Evolutionary conservation across 2,329 filamentous ascomycete species (phyloP).

Genomic region (Parasarocladium wereldwijsianum): DNA sequence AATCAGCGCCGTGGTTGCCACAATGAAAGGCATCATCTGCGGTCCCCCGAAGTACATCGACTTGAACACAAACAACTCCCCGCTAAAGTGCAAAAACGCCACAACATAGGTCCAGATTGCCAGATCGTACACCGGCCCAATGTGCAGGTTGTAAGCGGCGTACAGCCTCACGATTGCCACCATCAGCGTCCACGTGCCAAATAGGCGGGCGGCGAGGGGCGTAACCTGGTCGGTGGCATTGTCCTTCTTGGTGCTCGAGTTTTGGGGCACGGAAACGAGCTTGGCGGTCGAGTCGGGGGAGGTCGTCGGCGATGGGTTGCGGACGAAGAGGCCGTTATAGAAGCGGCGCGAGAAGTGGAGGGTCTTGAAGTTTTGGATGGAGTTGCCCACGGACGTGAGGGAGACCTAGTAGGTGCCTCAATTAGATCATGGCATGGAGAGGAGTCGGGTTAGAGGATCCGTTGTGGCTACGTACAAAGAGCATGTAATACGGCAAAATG

Average conservation of each 20-base stretch:
- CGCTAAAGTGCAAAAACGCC: slow-evolving; percentile 63
- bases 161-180: slow-evolving; percentile 66
- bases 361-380: slow-evolving; percentile 68
- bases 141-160: slow-evolving; percentile 66
- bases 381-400: slow-evolving; percentile 70
- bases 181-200: slow-evolving; percentile 79
- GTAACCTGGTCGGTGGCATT: slow-evolving; percentile 49
- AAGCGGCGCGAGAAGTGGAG: slow-evolving; percentile 73
- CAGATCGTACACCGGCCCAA: slow-evolving; percentile 62
- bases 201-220: slow-evolving; percentile 62
- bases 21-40: slow-evolving; percentile 38
- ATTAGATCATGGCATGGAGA: background rate
- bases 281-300: slow-evolving; percentile 35
- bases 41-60: slow-evolving; percentile 51
- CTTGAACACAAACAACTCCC: slow-evolving; percentile 68
- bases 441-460: background rate
- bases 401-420: slow-evolving; percentile 46
- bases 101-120: slow-evolving; percentile 70
- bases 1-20: slow-evolving; percentile 33
- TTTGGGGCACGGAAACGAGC: slow-evolving; percentile 22
- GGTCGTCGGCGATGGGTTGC: slow-evolving; percentile 30
- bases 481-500: slow-evolving; percentile 43
- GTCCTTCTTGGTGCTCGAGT: slow-evolving; percentile 22
- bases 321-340: slow-evolving; percentile 54
- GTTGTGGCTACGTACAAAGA: slow-evolving; percentile 27